Base-by-base conservation (phyloP, 176 grass and related monocot genomes). In the Eragrostis nindensis region DNA sequence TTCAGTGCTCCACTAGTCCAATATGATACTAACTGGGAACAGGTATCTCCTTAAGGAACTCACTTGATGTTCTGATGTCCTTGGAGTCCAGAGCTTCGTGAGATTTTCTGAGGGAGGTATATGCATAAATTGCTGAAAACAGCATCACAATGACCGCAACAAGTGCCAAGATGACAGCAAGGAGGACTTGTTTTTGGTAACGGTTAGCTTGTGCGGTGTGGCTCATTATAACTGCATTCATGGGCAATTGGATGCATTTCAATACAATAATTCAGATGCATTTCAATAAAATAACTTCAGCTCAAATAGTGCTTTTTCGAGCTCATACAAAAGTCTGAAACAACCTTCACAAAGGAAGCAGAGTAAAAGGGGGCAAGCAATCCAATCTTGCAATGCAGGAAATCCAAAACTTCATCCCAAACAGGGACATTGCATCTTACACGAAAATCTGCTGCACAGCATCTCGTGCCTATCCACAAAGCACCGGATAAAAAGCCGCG, bases 21-120 rank as follows among this genome's bases (percentile, higher is more conserved):
- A 71, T 6, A 10, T 36, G 24, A 19, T 65, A 66, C 16, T n/a
- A 47, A 8, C 12, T 22, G 6, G 32, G 29, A 76, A 13, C 15
- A 62, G 57, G 18, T 42, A 75, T 36, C 24, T 0, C 7, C 55
- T 43, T 62, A 53, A 76, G 52, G 36, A 68, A 17, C 62, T 52
- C 73, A 95, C 89, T 85, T 90, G 84, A 87, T 65, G 53, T 82
- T 80, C 89, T 87, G 27, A 79, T 82, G 45, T 81, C 84, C 67
- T 89, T 82, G 15, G 72, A 68, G 59, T 83, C 11, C 40, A 76
- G 62, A 80, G 79, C 77, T 85, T 83, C 60, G 15, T 73, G 81
- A 64, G 77, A 59, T 66, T 86, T 91, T 53, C 73, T 77, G 81
- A 87, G 89, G 24, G 76, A 83, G 17, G 36, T 53, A 46, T 71